Evolutionary conservation across 257 asterid species (phyloP).

Genomic region (Fraxinus pennsylvanica): DNA sequence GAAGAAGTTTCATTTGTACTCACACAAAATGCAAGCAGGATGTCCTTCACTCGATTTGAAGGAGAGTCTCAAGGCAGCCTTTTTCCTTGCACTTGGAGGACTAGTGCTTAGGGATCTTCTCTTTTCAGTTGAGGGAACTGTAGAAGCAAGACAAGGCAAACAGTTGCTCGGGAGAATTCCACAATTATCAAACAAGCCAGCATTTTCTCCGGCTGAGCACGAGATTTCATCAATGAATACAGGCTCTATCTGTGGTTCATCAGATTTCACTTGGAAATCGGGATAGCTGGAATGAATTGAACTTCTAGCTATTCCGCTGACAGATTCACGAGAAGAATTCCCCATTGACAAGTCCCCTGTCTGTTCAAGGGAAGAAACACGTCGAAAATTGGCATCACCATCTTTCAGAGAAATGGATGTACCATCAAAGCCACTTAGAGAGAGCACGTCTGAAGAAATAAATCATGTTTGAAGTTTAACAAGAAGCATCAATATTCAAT

Average conservation of each 20-base stretch:
- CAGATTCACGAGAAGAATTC: constrained; percentile 46
- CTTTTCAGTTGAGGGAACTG: constrained; percentile 65
- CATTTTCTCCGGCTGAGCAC: constrained; percentile 43
- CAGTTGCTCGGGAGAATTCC: constrained; percentile 78
- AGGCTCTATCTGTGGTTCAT: constrained; percentile 42
- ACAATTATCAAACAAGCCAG: constrained; percentile 63
- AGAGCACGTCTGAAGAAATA: constrained; percentile 51
- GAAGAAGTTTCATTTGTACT: constrained; percentile 30
- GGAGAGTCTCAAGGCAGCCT: constrained; percentile 65
- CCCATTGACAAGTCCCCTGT: constrained; percentile 33
- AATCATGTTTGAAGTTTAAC: not conserved
- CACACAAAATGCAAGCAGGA: constrained; percentile 58
- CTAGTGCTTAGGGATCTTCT: constrained; percentile 64
- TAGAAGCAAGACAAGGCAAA: constrained; percentile 86
- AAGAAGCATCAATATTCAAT: not conserved
- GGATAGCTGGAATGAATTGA: constrained; percentile 28
- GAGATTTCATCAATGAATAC: constrained; percentile 64
- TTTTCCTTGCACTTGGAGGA: constrained; percentile 71
- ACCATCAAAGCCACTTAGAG: constrained; percentile 52
- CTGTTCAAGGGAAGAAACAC: constrained; percentile 34
- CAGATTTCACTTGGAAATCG: constrained; percentile 40
- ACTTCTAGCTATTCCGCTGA: constrained; percentile 41
- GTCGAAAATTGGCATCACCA: constrained; percentile 34
- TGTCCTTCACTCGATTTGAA: constrained; percentile 87
- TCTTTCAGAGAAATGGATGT: constrained; percentile 21